phyloP scores from a whole-genome alignment of 805 yeast genomes.

The Pichia scutulata region DNA sequence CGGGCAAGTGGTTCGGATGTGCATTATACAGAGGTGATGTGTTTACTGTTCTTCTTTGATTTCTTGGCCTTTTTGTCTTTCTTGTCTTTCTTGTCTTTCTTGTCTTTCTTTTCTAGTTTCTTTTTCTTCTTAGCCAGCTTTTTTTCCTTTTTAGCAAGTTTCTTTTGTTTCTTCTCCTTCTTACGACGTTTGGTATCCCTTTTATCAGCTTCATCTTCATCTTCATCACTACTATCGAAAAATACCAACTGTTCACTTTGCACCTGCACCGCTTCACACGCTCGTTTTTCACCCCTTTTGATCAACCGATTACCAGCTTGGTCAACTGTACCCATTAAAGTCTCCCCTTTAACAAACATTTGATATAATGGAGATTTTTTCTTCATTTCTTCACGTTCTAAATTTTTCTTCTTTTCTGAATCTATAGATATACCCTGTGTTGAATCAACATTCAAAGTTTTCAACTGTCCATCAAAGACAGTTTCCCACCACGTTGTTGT shows the following conservation, averaged over 20 bases:
- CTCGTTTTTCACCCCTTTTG: constrained; percentile 4
- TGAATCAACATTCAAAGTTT: constrained; percentile 46
- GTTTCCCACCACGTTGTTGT: constrained; percentile 97
- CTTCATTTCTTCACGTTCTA: constrained; percentile 43
- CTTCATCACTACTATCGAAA: constrained; percentile 19
- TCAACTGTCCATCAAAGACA: constrained; percentile 87
- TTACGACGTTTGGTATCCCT: constrained; percentile 17
- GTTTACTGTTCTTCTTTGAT: constrained; percentile 8
- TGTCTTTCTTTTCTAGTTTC: constrained; percentile 20
- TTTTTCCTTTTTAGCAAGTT: too few species aligned
- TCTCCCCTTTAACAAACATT: constrained; percentile 84
- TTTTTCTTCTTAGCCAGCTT: constrained; percentile 15
- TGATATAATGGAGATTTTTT: constrained; percentile 54
- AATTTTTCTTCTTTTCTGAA: constrained; percentile 35
- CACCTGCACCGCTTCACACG: constrained; percentile 7
- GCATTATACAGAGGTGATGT: too few species aligned
- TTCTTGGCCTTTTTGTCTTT: constrained; percentile 19
- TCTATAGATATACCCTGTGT: constrained; percentile 5
- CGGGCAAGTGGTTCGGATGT: neutral
- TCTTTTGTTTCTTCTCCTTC: constrained; percentile 16
- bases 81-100: constrained; percentile 16
- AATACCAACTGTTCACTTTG: constrained; percentile 15
- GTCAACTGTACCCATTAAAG: constrained; percentile 66
- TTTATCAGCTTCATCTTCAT: constrained; percentile 21
- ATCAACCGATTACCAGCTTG: constrained; percentile 13